Percentiles rank a stretch among this genome's conserved stretches.
These are phyloP conservation scores for Trichophyton rubrum DNA, from an alignment of 2,329 filamentous ascomycete species.

Conservation along the genomic window DNA sequence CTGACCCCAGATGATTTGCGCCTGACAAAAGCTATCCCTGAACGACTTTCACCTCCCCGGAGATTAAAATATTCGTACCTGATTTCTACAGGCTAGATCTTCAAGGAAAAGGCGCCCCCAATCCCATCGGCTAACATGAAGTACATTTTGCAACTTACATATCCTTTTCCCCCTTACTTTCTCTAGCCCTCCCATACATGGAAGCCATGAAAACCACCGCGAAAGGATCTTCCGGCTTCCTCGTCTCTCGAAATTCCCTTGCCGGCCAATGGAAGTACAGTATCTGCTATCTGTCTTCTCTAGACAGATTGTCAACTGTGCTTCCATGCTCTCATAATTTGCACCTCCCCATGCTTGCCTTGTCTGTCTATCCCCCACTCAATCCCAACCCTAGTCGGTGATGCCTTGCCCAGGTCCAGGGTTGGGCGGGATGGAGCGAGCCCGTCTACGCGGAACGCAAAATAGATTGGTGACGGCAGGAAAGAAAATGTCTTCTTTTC, in stretches of 20 bases:
- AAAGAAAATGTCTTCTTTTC: background rate
- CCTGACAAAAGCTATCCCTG: slow-evolving; percentile 1
- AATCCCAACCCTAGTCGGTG: background rate
- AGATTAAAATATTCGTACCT: slow-evolving; percentile 5
- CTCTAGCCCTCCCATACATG: no score
- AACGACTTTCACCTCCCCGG: background rate
- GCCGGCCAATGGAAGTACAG: background rate
- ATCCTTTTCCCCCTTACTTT: no score
- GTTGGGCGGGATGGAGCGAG: background rate
- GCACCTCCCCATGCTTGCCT: background rate
- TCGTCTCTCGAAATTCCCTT: background rate
- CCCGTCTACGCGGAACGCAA: slow-evolving; percentile 3
- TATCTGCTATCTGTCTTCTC: background rate
- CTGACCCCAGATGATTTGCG: background rate
- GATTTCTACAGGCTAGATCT: background rate
- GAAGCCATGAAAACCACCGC: no score
- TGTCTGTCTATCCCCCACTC: background rate
- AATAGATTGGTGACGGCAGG: background rate
- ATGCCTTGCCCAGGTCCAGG: background rate
- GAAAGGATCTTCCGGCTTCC: background rate
- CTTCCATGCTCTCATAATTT: background rate
- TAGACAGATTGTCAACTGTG: background rate
- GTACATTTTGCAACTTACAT: no score
- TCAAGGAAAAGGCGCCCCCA: background rate
- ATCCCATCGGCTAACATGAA: background rate